These are phyloP conservation scores for Xeromyces bisporus DNA, from an alignment of 495 filamentous ascomycete genomes.

Conservation along the genomic window DNA sequence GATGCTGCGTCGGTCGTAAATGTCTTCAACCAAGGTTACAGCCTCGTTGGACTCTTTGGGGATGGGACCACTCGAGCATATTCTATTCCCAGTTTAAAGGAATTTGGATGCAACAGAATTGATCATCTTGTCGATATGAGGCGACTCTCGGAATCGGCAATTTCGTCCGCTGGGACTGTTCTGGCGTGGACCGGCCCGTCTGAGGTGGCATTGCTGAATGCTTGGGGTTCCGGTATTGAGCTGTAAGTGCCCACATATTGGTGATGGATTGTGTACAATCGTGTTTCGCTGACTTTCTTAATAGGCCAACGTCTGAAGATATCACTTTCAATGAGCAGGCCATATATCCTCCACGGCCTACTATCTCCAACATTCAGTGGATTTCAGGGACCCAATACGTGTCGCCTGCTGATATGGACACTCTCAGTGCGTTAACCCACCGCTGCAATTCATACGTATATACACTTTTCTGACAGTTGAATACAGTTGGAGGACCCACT, in stretches of 20 bases:
- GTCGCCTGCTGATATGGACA: constrained; percentile 74
- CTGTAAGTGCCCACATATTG: constrained; percentile 22
- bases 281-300: constrained; percentile 15
- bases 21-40: constrained; percentile 53
- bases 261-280: constrained; percentile 5
- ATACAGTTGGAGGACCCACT: constrained; percentile 61
- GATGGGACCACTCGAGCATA: constrained; percentile 64
- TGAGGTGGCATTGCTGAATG: constrained; percentile 60
- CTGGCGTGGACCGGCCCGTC: constrained; percentile 82
- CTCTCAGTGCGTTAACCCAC: constrained; percentile 38
- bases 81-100: constrained; percentile 71
- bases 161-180: constrained; percentile 63
- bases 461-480: constrained; percentile 4
- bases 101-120: constrained; percentile 53
- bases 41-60: constrained; percentile 66
- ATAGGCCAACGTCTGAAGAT: constrained; percentile 41
- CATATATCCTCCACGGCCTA: constrained; percentile 63
- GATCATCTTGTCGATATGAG: constrained; percentile 51
- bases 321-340: constrained; percentile 60
- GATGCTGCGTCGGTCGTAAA: constrained; percentile 60
- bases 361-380: constrained; percentile 92
- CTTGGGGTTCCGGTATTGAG: constrained; percentile 56
- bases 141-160: constrained; percentile 45
- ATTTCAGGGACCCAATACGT: constrained; percentile 89
- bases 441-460: background rate